Base-by-base conservation (phyloP, 1,284 basidiomycete genomes). In the Xerocomus amazonicus region DNA sequence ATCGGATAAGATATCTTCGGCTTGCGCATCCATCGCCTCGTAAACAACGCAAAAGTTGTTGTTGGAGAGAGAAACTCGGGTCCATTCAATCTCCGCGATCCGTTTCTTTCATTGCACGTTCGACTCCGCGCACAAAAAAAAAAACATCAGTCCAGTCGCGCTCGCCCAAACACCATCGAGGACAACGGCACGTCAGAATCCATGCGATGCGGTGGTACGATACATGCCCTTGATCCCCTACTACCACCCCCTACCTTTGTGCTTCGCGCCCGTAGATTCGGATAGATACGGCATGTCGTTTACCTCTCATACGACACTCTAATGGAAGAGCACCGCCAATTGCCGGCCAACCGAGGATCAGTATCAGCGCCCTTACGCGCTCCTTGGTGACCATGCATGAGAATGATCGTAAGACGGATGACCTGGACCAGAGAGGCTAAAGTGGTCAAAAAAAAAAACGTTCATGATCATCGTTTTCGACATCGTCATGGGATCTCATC, bases 1-100 rank as follows among this genome's bases (percentile, higher is more conserved):
- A 50, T 81, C 77, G 47, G 68, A 73, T 10, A 80, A 55, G 48
- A 80, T 76, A 53, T 78, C 77, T 58, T 77, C 76, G 17, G 63
- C 59, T 38, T 67, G 60, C 43, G 33, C 33, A 19, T 37, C 48
- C 49, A 54, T 54, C 47, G n/a, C 14, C 17, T 36, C 17, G 45
- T 14, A 42, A 32, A 19, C 40, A 29, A 29, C 28, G 28, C 4
- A 23, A 23, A 23, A 23, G 19, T 23, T n/a, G n/a, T n/a, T n/a
- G 19, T 23, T 23, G 19, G 4, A 19, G 28, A 32, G 29, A 17
- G 19, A 19, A 23, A 23, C 6, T 19, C n/a, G 13, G 7, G 33
- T 14, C 12, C 26, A 33, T 67, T 65, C 43, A 36, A 61, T 52
- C 64, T 65, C 61, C 62, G 61, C 62, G 61, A 56, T 16, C 1